phyloP scores from a whole-genome alignment of 1,139 yeast genomes.

The Kodamaea plutei region DNA sequence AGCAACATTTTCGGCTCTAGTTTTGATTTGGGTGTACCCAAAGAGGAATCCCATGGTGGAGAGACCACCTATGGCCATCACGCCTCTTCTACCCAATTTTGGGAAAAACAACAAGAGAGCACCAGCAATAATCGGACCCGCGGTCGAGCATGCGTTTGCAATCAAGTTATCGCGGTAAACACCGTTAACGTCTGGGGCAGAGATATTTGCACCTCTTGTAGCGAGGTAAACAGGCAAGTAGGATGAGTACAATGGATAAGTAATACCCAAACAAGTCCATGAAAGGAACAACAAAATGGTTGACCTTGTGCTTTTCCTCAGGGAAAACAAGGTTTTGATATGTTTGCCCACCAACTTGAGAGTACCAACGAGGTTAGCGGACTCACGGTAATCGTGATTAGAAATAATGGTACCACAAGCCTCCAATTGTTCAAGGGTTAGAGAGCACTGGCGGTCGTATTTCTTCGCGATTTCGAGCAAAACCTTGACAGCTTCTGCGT shows the following conservation, averaged over 20 bases:
- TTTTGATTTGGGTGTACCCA: slow-evolving; percentile 12
- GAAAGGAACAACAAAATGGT: slow-evolving; percentile 24
- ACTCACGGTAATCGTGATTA: slow-evolving; percentile 15
- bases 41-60: slow-evolving; percentile 13
- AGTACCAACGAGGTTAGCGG: slow-evolving; percentile 8
- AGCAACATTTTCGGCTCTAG: slow-evolving; percentile 10
- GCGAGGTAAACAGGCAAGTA: slow-evolving; percentile 32
- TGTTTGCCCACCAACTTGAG: slow-evolving; percentile 19
- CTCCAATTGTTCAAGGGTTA: slow-evolving; percentile 25
- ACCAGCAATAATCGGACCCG: slow-evolving; percentile 13
- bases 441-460: slow-evolving; percentile 24
- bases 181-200: slow-evolving; percentile 16
- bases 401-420: slow-evolving; percentile 22
- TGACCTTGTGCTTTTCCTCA: slow-evolving; percentile 20
- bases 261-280: slow-evolving; percentile 31
- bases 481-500: slow-evolving; percentile 27
- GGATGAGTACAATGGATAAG: slow-evolving; percentile 30
- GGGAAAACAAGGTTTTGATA: slow-evolving; percentile 22
- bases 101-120: slow-evolving; percentile 9
- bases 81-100: slow-evolving; percentile 12
- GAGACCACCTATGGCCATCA: slow-evolving; percentile 13
- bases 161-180: slow-evolving; percentile 12
- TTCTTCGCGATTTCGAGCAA: slow-evolving; percentile 24
- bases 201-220: slow-evolving; percentile 31
- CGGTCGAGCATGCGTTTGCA: slow-evolving; percentile 10